A percentile compares a stretch with the other conserved stretches of the same genome.
Conservation (phyloP, 1,284 basidiomycete genomes). For the Anthracocystis panici-leucophaei region DNA sequence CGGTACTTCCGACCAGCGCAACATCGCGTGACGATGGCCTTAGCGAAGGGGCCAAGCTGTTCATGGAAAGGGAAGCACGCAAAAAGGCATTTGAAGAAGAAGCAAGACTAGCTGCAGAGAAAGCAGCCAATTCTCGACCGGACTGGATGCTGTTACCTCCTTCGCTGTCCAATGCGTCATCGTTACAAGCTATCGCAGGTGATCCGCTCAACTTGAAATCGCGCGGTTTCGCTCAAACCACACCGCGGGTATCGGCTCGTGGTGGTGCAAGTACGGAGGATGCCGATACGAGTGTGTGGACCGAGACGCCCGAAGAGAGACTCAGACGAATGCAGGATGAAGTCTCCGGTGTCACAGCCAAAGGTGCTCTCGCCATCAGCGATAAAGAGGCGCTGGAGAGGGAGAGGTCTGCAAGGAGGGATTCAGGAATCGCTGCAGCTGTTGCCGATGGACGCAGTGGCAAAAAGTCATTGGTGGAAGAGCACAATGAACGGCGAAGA, state of each 20-base stretch:
- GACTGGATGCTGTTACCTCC: constrained; percentile 60
- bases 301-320: constrained; percentile 58
- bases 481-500: constrained; percentile 35
- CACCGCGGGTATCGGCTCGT: constrained; percentile 42
- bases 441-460: constrained; percentile 16
- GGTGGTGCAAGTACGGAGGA: constrained; percentile 23
- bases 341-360: constrained; percentile 29
- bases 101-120: constrained; percentile 27
- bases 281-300: constrained; percentile 55
- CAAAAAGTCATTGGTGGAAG: constrained; percentile 30
- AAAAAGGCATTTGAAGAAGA: constrained; percentile 30
- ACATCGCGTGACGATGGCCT: constrained; percentile 6
- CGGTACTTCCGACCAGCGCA: constrained; percentile 12
- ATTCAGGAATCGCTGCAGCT: constrained; percentile 30
- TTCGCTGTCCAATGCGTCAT: constrained; percentile 33
- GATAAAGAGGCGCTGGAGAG: constrained; percentile 26
- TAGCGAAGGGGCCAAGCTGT: constrained; percentile 24
- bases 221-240: constrained; percentile 58
- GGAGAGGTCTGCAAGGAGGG: constrained; percentile 22
- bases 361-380: not conserved
- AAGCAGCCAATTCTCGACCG: constrained; percentile 39
- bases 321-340: constrained; percentile 47
- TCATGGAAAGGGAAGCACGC: constrained; percentile 50
- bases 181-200: constrained; percentile 31
- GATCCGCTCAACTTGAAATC: constrained; percentile 55